Evolutionary conservation across 441 rosid species (phyloP), one percentile per base, ranked within the genome.

Genomic region (Dalechampia spathulata): DNA sequence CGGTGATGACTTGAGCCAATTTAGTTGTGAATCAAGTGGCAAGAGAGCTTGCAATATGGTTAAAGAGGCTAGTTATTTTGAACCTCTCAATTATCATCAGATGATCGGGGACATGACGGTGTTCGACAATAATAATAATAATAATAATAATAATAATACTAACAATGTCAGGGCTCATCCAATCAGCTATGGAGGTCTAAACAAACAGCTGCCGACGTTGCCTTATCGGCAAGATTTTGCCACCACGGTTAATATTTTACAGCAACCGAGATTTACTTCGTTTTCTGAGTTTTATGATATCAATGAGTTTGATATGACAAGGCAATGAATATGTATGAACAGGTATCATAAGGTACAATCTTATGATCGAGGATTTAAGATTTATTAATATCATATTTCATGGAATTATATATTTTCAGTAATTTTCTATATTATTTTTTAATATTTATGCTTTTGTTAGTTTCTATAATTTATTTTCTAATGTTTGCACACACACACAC

Each of bases 221-320:
- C 14, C 14, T 34, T 45, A 44, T 38, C 34, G 8, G 49, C 56
- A 60, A n/a, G 56, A 25, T 20, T 26, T 7, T 23, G 60, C 53
- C 37, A 30, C 5, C 34, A 3, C 34, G n/a, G n/a, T n/a, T n/a
- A n/a, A n/a, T 56, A 3, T 10, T 21, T 39, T 54, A 13, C 36
- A 52, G 22, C 59, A 46, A 13, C 1, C 11, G 7, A 11, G 19
- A 12, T 7, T 6, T 46, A 38, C 60, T 38, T 49, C 55, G 22
- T 14, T 47, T 13, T 38, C 55, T 5, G 48, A 63, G 6, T 49
- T 54, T 14, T 39, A 16, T 49, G 40, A 47, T 26, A 13, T 11
- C 8, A 27, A 45, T 22, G 52, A 45, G 45, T 13, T 61, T 17
- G 52, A 52, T 26, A 34, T 44, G 23, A 21, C n/a, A n/a, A 16